Evolutionary conservation across 2,329 filamentous ascomycete genomes (phyloP).

Genomic region (Dendrostoma leiphaemia): DNA sequence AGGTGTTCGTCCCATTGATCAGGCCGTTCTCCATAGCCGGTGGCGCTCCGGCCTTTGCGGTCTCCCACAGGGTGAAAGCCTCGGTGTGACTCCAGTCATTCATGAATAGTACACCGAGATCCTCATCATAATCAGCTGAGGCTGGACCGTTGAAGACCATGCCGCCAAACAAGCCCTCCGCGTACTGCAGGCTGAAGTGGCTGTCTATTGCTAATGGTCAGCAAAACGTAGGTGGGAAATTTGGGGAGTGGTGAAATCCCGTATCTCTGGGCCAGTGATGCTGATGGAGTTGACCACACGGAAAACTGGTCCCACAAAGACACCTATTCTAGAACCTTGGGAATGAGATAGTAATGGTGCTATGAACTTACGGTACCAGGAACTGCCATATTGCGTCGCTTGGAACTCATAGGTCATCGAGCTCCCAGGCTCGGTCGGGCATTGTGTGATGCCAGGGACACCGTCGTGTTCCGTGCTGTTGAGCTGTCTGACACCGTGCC

Average conservation of each 20-base stretch:
- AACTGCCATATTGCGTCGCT: slow-evolving; percentile 35
- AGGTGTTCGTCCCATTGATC: slow-evolving; percentile 41
- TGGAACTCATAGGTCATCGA: slow-evolving; percentile 34
- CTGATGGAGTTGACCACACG: no score
- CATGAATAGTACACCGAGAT: slow-evolving; percentile 49
- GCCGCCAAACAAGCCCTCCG: slow-evolving; percentile 48
- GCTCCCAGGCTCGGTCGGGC: slow-evolving; percentile 34
- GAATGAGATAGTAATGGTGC: no score
- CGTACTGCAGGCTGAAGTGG: slow-evolving; percentile 47
- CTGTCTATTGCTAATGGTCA: no score
- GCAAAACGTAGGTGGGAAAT: no score
- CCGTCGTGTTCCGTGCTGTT: not conserved
- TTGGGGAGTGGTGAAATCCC: no score
- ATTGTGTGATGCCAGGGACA: slow-evolving; percentile 38
- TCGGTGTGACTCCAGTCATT: slow-evolving; percentile 50
- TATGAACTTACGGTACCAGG: no score
- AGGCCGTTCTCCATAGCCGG: slow-evolving; percentile 35
- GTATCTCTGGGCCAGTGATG: no score
- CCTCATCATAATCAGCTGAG: slow-evolving; percentile 43
- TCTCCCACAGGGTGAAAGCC: slow-evolving; percentile 26
- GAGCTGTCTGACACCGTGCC: slow-evolving; percentile 4
- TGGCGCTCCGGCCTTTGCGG: slow-evolving; percentile 21
- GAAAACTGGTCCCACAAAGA: no score
- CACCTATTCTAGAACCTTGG: no score
- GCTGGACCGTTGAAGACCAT: slow-evolving; percentile 45